Conservation (phyloP, 2,329 filamentous ascomycete species). For the Aspergillus costaricaensis region DNA sequence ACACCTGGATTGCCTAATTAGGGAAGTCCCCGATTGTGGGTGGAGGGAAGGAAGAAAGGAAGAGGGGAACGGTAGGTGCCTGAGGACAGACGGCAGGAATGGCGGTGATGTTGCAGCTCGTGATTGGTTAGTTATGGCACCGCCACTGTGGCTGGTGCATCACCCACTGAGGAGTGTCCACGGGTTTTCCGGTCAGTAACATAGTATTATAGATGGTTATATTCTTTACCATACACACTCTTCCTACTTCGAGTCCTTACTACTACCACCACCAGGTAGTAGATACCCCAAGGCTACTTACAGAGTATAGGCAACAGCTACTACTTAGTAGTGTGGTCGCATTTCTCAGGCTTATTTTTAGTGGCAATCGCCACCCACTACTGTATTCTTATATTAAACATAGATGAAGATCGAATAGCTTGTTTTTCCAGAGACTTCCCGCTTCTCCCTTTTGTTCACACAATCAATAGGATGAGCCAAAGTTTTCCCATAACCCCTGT, state of each 20-base stretch:
- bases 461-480: not conserved
- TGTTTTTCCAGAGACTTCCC: not conserved
- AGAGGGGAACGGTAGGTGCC: not conserved
- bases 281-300: no score
- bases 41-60: no score
- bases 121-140: slow-evolving; percentile 32
- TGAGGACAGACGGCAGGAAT: slow-evolving; percentile 19
- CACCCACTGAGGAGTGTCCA: not conserved
- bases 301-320: no score
- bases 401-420: not conserved
- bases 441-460: not conserved
- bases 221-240: not conserved
- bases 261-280: no score
- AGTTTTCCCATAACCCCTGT: not conserved
- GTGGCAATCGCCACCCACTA: no score
- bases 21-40: not conserved
- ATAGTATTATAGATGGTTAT: no score
- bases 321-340: no score
- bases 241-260: not conserved
- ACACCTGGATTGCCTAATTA: no score
- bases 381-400: not conserved
- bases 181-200: not conserved
- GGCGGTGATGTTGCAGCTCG: slow-evolving; percentile 30
- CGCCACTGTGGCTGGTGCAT: slow-evolving; percentile 36
- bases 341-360: no score